Conservation (phyloP, 2,329 filamentous ascomycete genomes). For the Penicillium occitanis region DNA sequence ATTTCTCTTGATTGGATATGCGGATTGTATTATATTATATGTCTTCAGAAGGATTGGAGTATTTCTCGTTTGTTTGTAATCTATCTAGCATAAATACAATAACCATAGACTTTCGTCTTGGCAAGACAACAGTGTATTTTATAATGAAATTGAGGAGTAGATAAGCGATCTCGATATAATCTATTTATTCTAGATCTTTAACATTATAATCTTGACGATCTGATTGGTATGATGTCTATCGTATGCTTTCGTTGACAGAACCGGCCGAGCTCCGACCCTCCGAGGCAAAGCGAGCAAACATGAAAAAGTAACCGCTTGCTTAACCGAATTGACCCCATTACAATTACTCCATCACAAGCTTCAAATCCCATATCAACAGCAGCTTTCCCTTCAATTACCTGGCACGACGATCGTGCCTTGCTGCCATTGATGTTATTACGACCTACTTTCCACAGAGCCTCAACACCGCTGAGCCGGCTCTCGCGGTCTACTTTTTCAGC, state of each 20-base stretch:
- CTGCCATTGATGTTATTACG: constrained; percentile 45
- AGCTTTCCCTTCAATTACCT: constrained; percentile 11
- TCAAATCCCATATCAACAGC: constrained; percentile 4
- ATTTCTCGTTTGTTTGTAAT: constrained; percentile 8
- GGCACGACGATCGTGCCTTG: constrained; percentile 21
- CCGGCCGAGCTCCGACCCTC: constrained; percentile 3
- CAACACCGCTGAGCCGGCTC: constrained; percentile 49
- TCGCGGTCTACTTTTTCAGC: constrained; percentile 36
- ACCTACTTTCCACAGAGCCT: constrained; percentile 38
- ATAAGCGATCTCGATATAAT: neutral
- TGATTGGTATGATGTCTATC: neutral
- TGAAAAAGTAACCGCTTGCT: constrained; percentile 10
- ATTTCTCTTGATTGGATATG: constrained; percentile 16
- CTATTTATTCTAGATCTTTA: neutral
- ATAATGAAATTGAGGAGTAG: neutral
- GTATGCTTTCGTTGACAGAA: neutral
- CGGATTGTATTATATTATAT: constrained; percentile 18
- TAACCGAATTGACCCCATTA: constrained; percentile 3
- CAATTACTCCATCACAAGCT: constrained; percentile 4
- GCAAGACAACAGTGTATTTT: neutral
- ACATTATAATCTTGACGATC: neutral
- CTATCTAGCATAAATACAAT: constrained; percentile 4
- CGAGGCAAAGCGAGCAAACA: constrained; percentile 15
- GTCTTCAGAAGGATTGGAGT: constrained; percentile 10
- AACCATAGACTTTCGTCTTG: neutral